These are phyloP conservation scores for Akanthomyces lecanii DNA, from an alignment of 2,329 filamentous ascomycete genomes.

Conservation along the genomic window DNA sequence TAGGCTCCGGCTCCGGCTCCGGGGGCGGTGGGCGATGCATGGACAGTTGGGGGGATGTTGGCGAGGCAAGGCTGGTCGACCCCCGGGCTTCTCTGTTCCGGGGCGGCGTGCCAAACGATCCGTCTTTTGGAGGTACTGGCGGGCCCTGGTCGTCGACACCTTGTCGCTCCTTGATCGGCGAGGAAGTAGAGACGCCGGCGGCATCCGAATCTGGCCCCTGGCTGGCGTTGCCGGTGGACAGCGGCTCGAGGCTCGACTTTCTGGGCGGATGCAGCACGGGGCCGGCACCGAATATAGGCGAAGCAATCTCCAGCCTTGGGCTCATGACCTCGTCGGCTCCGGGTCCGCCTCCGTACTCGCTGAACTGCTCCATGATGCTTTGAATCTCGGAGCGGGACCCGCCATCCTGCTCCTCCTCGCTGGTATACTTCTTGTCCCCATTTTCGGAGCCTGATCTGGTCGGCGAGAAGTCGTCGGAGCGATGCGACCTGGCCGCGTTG, in stretches of 20 bases:
- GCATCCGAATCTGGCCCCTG: conserved; percentile 47
- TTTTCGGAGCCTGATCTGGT: conserved; percentile 47
- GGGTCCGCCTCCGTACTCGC: conserved; percentile 66
- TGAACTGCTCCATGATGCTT: conserved; percentile 96
- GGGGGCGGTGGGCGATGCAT: conserved; percentile 64
- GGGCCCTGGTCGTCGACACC: conserved; percentile 46
- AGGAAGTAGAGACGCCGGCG: conserved; percentile 32
- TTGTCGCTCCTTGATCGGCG: conserved; percentile 35
- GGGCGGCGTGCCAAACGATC: conserved; percentile 39
- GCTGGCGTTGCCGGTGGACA: conserved; percentile 25
- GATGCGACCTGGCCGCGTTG: conserved; percentile 46
- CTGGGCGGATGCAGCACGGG: conserved; percentile 71
- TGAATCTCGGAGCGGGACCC: conserved; percentile 83
- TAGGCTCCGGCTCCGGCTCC: conserved; percentile 73
- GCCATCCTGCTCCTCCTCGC: conserved; percentile 62
- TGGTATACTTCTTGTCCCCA: conserved; percentile 54
- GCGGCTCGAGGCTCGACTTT: conserved; percentile 78
- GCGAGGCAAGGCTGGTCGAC: conserved; percentile 28
- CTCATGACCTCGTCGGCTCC: conserved; percentile 87
- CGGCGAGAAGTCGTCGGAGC: conserved; percentile 45
- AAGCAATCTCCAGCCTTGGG: conserved; percentile 76
- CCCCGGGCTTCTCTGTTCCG: conserved; percentile 36
- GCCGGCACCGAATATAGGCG: conserved; percentile 62
- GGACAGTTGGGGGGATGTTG: conserved; percentile 45
- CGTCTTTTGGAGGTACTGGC: conserved; percentile 58